Percentiles rank a stretch among this genome's conserved stretches.
These are phyloP conservation scores for Hansfordia pulvinata DNA, from an alignment of 2,329 filamentous ascomycete species.

Conservation along the genomic window DNA sequence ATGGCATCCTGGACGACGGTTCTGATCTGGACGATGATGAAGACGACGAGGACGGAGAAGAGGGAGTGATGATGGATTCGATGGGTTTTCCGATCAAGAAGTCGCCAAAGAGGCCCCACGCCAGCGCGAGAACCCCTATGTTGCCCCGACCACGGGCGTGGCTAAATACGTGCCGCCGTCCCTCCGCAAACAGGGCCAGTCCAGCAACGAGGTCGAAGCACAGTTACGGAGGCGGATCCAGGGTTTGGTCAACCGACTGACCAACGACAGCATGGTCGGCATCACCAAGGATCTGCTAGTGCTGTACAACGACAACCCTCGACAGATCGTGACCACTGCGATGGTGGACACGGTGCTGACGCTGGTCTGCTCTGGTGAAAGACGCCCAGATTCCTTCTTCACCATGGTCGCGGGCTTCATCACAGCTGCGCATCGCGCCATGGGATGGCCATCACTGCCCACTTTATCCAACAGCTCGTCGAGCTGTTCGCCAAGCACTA, in stretches of 20 bases:
- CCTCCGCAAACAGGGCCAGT: conserved; percentile 47
- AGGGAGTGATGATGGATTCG: conserved; percentile 22
- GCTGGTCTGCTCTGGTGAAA: conserved; percentile 68
- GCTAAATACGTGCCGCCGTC: conserved; percentile 87
- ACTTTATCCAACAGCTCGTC: conserved; percentile 67
- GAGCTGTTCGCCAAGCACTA: conserved; percentile 60
- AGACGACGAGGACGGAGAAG: conserved; percentile 15
- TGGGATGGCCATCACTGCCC: conserved; percentile 80
- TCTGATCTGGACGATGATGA: conserved; percentile 20
- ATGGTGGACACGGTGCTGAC: conserved; percentile 65
- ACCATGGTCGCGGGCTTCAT: conserved; percentile 85
- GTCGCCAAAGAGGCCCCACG: conserved; percentile 21
- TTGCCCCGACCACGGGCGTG: conserved; percentile 48
- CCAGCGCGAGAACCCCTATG: conserved; percentile 74
- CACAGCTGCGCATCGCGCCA: conserved; percentile 72
- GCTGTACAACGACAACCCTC: conserved; percentile 69
- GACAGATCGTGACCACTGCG: conserved; percentile 76
- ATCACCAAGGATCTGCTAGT: conserved; percentile 74
- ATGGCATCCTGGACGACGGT: conserved; percentile 6
- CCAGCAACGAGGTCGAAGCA: conserved; percentile 51
- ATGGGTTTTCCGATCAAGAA: conserved; percentile 22
- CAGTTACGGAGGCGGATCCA: conserved; percentile 71
- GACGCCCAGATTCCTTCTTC: conserved; percentile 75
- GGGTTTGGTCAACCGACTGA: conserved; percentile 83
- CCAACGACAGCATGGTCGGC: conserved; percentile 76